Evolutionary conservation across 2,329 filamentous ascomycete genomes (phyloP).

Genomic region (Fusarium torreyae): DNA sequence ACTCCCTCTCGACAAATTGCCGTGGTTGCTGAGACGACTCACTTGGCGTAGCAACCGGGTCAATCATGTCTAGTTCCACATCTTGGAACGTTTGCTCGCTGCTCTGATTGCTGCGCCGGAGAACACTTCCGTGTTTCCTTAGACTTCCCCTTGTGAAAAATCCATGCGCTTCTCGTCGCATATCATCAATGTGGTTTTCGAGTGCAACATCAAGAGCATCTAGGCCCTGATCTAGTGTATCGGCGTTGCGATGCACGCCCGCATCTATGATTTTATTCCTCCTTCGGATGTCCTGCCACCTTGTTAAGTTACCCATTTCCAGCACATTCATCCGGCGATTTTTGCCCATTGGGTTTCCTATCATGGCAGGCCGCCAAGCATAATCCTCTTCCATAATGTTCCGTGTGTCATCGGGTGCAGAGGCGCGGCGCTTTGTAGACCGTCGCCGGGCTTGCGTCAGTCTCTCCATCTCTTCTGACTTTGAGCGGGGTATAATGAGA

Average conservation of each 20-base stretch:
- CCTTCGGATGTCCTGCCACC: slow-evolving; percentile 80
- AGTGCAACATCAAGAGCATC: slow-evolving; percentile 57
- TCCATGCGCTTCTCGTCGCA: slow-evolving; percentile 54
- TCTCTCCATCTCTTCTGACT: slow-evolving; percentile 68
- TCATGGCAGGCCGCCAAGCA: slow-evolving; percentile 78
- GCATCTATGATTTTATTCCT: slow-evolving; percentile 71
- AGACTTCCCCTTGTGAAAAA: slow-evolving; percentile 51
- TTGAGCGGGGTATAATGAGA: slow-evolving; percentile 77
- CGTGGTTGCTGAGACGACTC: slow-evolving; percentile 28
- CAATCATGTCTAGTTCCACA: slow-evolving; percentile 52
- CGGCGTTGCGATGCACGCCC: slow-evolving; percentile 56
- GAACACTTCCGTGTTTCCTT: slow-evolving; percentile 43
- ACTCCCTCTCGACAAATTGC: slow-evolving; percentile 53
- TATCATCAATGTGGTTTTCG: slow-evolving; percentile 56
- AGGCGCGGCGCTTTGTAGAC: slow-evolving; percentile 63
- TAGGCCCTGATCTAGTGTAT: slow-evolving; percentile 55
- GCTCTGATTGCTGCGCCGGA: slow-evolving; percentile 51
- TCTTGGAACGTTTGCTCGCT: slow-evolving; percentile 50
- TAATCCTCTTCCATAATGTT: slow-evolving; percentile 65
- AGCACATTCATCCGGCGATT: slow-evolving; percentile 79
- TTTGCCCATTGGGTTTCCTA: slow-evolving; percentile 79
- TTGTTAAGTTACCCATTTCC: slow-evolving; percentile 76
- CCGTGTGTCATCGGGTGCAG: slow-evolving; percentile 57
- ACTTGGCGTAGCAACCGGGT: slow-evolving; percentile 28
- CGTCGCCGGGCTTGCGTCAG: slow-evolving; percentile 65